Conservation (phyloP, 805 yeast genomes). For the Wickerhamiella cacticola region DNA sequence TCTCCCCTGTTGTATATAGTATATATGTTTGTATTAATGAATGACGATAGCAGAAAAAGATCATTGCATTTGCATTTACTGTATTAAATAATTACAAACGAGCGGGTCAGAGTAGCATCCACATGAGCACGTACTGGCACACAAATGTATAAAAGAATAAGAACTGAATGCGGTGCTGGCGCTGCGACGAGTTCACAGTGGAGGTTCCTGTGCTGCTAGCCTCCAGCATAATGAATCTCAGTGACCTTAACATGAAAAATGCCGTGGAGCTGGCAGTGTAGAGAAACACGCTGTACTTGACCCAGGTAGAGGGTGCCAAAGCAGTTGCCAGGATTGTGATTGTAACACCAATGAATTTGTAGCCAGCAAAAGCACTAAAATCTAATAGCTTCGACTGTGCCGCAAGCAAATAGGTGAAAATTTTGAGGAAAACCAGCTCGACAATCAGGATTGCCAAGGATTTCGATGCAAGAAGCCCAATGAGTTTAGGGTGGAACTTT, state of each 20-base stretch:
- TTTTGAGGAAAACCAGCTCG: constrained; percentile 63
- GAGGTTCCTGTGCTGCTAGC: constrained; percentile 36
- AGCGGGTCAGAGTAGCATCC: constrained; percentile 28
- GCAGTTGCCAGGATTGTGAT: constrained; percentile 28
- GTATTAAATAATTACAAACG: not conserved
- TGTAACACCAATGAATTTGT: constrained; percentile 69
- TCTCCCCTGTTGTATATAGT: not conserved
- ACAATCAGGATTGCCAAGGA: constrained; percentile 69
- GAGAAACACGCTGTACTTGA: constrained; percentile 41
- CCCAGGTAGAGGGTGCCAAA: constrained; percentile 26
- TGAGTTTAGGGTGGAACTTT: constrained; percentile 81
- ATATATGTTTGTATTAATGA: not conserved
- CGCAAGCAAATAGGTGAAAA: constrained; percentile 70
- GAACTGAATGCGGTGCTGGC: constrained; percentile 76
- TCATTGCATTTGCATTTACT: no score
- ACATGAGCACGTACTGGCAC: constrained; percentile 62
- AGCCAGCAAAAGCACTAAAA: constrained; percentile 79
- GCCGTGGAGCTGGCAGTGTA: constrained; percentile 47
- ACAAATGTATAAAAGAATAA: constrained; percentile 73
- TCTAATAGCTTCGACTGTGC: constrained; percentile 68
- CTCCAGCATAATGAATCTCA: constrained; percentile 52
- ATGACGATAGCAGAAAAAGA: no score
- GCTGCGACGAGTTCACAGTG: constrained; percentile 51
- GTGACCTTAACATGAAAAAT: constrained; percentile 38
- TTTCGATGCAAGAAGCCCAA: constrained; percentile 77